Evolutionary conservation across 441 rosid genomes (phyloP).

Genomic region (Aquilaria agallochum): DNA sequence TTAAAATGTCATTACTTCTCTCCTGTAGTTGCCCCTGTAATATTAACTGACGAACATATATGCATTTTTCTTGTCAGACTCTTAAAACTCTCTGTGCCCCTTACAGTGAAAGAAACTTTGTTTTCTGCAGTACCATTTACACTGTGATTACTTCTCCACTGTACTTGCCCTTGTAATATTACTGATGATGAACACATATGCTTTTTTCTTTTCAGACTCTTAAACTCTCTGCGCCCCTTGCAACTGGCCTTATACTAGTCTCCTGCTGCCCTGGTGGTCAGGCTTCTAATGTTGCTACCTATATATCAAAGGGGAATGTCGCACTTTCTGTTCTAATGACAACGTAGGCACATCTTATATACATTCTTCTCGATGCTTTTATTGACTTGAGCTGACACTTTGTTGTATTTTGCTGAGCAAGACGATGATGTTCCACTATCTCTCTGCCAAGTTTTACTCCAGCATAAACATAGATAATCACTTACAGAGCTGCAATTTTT

Average conservation of each 20-base stretch:
- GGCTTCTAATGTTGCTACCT: conserved; percentile 94
- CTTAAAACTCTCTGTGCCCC: conserved; percentile 51
- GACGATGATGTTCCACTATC: neutral
- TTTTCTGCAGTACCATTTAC: too few species aligned
- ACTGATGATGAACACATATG: conserved; percentile 13
- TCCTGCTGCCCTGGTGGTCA: conserved; percentile 99
- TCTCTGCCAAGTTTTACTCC: neutral
- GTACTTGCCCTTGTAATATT: neutral
- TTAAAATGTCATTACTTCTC: neutral
- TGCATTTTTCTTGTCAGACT: conserved; percentile 36
- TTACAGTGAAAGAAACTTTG: too few species aligned
- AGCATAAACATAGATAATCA: neutral
- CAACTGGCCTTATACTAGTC: conserved; percentile 92
- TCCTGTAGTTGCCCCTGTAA: neutral
- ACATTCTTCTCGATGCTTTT: neutral
- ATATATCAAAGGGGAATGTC: conserved; percentile 91
- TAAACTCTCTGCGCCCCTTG: conserved; percentile 93
- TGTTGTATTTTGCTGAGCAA: neutral
- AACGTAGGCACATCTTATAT: conserved; percentile 44
- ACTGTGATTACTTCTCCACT: neutral
- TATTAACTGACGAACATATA: conserved; percentile 14
- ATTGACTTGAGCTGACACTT: conserved; percentile 8
- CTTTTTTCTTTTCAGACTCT: conserved; percentile 45
- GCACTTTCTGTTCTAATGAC: conserved; percentile 98
- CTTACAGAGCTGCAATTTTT: too few species aligned